Evolutionary conservation across 768 basidiomycete species (phyloP).

Genomic region (Boletus rex-veris): DNA sequence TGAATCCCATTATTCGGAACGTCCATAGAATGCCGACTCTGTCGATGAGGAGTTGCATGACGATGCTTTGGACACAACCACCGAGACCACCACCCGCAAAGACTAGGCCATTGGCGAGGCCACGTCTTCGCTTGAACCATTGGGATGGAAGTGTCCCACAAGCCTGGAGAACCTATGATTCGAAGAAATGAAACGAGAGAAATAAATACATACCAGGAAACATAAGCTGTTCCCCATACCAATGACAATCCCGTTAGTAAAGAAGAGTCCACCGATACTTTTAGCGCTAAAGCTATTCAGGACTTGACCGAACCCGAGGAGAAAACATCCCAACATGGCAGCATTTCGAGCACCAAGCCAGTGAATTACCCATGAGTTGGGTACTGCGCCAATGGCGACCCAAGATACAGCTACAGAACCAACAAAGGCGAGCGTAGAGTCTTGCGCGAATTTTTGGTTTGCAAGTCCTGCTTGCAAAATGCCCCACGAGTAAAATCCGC

Average conservation of each 20-base stretch:
- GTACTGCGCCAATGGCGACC: constrained; percentile 28
- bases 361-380: constrained; percentile 31
- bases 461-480: constrained; percentile 31
- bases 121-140: constrained; percentile 33
- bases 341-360: constrained; percentile 28
- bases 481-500: constrained; percentile 30
- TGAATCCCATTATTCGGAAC: constrained; percentile 30
- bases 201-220: constrained; percentile 18
- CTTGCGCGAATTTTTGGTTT: constrained; percentile 19
- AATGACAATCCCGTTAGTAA: constrained; percentile 29
- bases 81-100: constrained; percentile 33
- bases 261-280: constrained; percentile 24
- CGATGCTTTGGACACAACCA: constrained; percentile 30
- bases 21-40: constrained; percentile 30
- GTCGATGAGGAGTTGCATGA: constrained; percentile 27
- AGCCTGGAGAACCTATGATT: constrained; percentile 9
- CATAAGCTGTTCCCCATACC: constrained; percentile 29
- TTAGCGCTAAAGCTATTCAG: constrained; percentile 23
- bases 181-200: not conserved
- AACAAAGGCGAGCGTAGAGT: constrained; percentile 30
- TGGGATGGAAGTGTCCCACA: constrained; percentile 35
- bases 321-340: constrained; percentile 25
- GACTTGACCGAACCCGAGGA: constrained; percentile 30
- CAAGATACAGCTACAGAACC: constrained; percentile 31
- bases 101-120: constrained; percentile 35